Conservation (phyloP, 2,329 filamentous ascomycete species). For the Teratosphaeria nubilosa region DNA sequence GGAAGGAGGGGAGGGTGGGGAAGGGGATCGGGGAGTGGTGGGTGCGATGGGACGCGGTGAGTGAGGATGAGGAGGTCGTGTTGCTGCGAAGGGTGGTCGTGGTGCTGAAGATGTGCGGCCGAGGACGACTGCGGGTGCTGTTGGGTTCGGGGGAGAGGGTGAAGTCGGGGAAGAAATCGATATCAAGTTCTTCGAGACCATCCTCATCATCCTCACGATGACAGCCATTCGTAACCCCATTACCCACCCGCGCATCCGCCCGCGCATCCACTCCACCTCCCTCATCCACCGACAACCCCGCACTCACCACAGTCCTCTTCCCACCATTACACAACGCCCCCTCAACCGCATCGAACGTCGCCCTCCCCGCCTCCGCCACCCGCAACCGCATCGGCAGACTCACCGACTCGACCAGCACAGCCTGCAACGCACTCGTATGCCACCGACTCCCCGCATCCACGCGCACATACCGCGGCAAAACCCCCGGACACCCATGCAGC, state of each 20-base stretch:
- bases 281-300: slow-evolving; percentile 55
- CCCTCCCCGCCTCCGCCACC: slow-evolving; percentile 31
- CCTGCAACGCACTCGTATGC: slow-evolving; percentile 69
- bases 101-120: slow-evolving; percentile 31
- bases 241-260: slow-evolving; percentile 22
- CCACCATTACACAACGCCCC: slow-evolving; percentile 62
- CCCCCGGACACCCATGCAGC: slow-evolving; percentile 51
- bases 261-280: slow-evolving; percentile 25
- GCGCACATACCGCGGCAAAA: slow-evolving; percentile 47
- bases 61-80: slow-evolving; percentile 25
- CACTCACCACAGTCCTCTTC: slow-evolving; percentile 66
- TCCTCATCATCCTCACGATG: slow-evolving; percentile 4
- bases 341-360: slow-evolving; percentile 53
- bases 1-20: slow-evolving; percentile 76
- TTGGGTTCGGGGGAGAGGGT: slow-evolving; percentile 1
- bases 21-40: slow-evolving; percentile 49
- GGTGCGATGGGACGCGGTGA: slow-evolving; percentile 19
- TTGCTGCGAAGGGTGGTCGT: slow-evolving; percentile 30
- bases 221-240: slow-evolving; percentile 17
- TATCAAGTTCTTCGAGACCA: slow-evolving; percentile 11
- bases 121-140: slow-evolving; percentile 7
- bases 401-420: slow-evolving; percentile 66
- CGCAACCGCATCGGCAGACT: slow-evolving; percentile 66
- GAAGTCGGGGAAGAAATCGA: slow-evolving; percentile 19
- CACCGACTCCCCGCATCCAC: slow-evolving; percentile 59